phyloP scores from a whole-genome alignment of 495 filamentous ascomycete genomes.

The Penicillium ucsense region DNA sequence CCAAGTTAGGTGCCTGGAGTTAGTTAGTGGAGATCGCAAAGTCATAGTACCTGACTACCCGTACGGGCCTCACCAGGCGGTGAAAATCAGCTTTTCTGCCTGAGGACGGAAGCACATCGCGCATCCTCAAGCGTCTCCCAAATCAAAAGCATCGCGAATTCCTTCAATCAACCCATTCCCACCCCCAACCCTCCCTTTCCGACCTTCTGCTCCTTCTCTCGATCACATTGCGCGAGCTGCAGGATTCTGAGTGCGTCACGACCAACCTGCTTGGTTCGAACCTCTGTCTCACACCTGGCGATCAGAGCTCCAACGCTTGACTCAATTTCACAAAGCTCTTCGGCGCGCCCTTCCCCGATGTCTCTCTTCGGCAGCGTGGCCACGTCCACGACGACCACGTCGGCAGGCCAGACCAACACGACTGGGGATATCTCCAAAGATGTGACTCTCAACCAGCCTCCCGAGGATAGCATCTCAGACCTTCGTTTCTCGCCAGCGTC shows the following conservation, averaged over 20 bases:
- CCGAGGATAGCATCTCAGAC: constrained; percentile 79
- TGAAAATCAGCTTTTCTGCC: not conserved
- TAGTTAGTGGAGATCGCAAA: too few relatives aligned
- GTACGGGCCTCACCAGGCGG: not conserved
- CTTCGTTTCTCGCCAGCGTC: constrained; percentile 67
- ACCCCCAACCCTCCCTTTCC: not conserved
- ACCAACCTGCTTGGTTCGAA: not conserved
- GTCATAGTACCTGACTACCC: too few relatives aligned
- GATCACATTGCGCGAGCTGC: not conserved
- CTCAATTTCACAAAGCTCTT: not conserved
- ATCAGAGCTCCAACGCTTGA: too few relatives aligned
- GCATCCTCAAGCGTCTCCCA: not conserved
- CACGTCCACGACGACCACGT: constrained; percentile 26
- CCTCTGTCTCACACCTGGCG: too few relatives aligned
- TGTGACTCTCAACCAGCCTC: constrained; percentile 63
- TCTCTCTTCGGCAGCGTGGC: constrained; percentile 52
- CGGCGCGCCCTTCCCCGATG: constrained; percentile 22
- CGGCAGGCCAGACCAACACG: constrained; percentile 51
- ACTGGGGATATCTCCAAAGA: constrained; percentile 88
- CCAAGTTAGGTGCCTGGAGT: too few relatives aligned
- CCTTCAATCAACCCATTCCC: not conserved
- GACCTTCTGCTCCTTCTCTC: not conserved
- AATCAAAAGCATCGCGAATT: not conserved
- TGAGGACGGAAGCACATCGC: not conserved
- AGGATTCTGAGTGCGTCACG: not conserved